A percentile compares a stretch with the other conserved stretches of the same genome.
Evolutionary conservation across 768 basidiomycete species (phyloP).

Genomic region (Termitomyces bulborhizus): DNA sequence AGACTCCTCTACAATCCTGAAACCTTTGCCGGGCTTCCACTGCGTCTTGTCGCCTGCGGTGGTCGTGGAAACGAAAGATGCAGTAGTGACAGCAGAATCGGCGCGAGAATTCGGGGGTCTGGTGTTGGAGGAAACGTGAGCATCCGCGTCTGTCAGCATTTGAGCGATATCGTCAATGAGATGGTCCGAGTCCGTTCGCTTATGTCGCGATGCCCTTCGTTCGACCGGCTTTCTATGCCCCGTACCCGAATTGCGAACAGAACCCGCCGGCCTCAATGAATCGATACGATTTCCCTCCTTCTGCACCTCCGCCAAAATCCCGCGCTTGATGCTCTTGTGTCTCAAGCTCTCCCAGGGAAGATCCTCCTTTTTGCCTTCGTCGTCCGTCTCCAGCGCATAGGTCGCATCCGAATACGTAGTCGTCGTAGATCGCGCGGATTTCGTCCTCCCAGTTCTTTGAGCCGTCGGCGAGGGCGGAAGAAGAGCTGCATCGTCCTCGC

Average conservation of each 20-base stretch:
- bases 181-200: constrained; percentile 22
- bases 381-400: constrained; percentile 17
- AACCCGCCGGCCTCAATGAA: constrained; percentile 21
- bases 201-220: constrained; percentile 15
- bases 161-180: constrained; percentile 13
- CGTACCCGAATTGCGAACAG: constrained; percentile 8
- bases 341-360: constrained; percentile 39
- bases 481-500: constrained; percentile 19
- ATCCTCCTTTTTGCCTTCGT: constrained; percentile 12
- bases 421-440: constrained; percentile 12
- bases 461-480: constrained; percentile 8
- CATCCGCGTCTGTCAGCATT: neutral
- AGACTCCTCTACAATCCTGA: constrained; percentile 36
- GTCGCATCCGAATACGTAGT: constrained; percentile 8
- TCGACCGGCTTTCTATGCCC: neutral
- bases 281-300: constrained; percentile 27
- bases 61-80: constrained; percentile 14
- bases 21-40: constrained; percentile 29
- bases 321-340: constrained; percentile 47
- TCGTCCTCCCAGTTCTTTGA: constrained; percentile 4
- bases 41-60: constrained; percentile 16
- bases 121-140: neutral
- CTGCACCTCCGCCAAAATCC: constrained; percentile 38
- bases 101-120: constrained; percentile 6
- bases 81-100: constrained; percentile 8